Conservation (phyloP, 1,284 basidiomycete genomes). For the Dichomitus squalens region DNA sequence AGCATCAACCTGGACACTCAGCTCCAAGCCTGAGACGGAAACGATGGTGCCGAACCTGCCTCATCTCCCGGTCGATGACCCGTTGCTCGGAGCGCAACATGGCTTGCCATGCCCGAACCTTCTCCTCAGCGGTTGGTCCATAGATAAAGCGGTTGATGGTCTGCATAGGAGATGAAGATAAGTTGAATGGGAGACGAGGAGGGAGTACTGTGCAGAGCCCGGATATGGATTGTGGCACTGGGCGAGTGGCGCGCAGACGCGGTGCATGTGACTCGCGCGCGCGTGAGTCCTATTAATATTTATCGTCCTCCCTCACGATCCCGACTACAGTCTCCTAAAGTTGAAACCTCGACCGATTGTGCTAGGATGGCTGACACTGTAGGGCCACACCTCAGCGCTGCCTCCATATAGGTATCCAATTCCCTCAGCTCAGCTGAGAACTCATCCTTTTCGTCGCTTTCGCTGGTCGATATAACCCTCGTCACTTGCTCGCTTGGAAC, state of each 20-base stretch:
- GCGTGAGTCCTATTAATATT: too few relatives aligned
- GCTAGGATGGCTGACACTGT: too few relatives aligned
- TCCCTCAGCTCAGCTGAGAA: too few relatives aligned
- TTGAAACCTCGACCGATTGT: too few relatives aligned
- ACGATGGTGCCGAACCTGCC: slow-evolving; percentile 67
- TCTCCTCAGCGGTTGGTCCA: slow-evolving; percentile 93
- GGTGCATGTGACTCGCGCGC: slow-evolving; percentile 20
- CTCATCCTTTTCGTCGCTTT: neutral
- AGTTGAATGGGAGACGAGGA: neutral
- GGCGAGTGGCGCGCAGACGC: slow-evolving; percentile 4
- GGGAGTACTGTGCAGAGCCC: too few relatives aligned
- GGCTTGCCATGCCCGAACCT: slow-evolving; percentile 84
- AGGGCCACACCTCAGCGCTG: too few relatives aligned
- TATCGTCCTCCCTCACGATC: neutral
- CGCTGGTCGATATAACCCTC: slow-evolving; percentile 17
- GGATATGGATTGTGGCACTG: slow-evolving; percentile 13
- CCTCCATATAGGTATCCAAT: too few relatives aligned
- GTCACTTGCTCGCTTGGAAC: slow-evolving; percentile 8
- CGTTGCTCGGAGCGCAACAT: slow-evolving; percentile 83
- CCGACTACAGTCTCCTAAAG: neutral
- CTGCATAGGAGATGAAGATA: slow-evolving; percentile 60
- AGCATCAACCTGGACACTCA: slow-evolving; percentile 16
- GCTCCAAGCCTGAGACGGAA: slow-evolving; percentile 18
- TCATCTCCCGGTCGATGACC: slow-evolving; percentile 87
- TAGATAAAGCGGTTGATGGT: slow-evolving; percentile 90